phyloP scores from a whole-genome alignment of 2,329 filamentous ascomycete genomes.

The Penicillium sp. region DNA sequence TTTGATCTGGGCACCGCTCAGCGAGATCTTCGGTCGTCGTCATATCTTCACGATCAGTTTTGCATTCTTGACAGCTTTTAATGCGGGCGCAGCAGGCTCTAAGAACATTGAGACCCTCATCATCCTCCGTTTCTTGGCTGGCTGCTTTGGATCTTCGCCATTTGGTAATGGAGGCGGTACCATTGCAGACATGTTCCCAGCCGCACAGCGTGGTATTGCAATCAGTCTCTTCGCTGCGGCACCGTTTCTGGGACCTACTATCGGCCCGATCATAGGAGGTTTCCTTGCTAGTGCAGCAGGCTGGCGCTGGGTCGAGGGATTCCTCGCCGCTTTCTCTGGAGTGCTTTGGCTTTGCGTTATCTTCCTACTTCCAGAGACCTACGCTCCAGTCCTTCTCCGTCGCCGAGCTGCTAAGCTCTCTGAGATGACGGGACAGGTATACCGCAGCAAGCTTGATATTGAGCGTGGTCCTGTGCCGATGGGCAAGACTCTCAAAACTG shows the following conservation, averaged over 20 bases:
- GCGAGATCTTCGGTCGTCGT: conserved; percentile 35
- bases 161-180: conserved; percentile 62
- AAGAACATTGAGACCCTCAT: conserved; percentile 60
- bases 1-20: conserved; percentile 41
- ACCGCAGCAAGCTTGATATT: conserved; percentile 37
- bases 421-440: conserved; percentile 28
- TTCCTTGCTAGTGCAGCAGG: conserved; percentile 63
- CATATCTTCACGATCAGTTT: conserved; percentile 31
- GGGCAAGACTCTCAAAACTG: conserved; percentile 43
- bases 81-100: conserved; percentile 58
- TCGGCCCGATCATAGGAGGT: conserved; percentile 64
- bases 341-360: conserved; percentile 48
- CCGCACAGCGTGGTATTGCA: conserved; percentile 55
- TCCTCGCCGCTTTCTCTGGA: conserved; percentile 63
- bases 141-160: conserved; percentile 60
- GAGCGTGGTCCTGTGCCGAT: conserved; percentile 42
- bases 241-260: conserved; percentile 64
- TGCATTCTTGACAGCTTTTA: conserved; percentile 57
- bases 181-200: conserved; percentile 60
- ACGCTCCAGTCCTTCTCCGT: conserved; percentile 50
- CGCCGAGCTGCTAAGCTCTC: conserved; percentile 43
- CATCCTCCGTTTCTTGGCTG: conserved; percentile 65
- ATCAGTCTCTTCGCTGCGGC: conserved; percentile 66
- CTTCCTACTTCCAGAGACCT: conserved; percentile 35
- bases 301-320: conserved; percentile 68